A percentile compares a stretch with the other conserved stretches of the same genome.
phyloP scores from a whole-genome alignment of 2,329 filamentous ascomycete genomes.

The Trichoderma oligosporum region DNA sequence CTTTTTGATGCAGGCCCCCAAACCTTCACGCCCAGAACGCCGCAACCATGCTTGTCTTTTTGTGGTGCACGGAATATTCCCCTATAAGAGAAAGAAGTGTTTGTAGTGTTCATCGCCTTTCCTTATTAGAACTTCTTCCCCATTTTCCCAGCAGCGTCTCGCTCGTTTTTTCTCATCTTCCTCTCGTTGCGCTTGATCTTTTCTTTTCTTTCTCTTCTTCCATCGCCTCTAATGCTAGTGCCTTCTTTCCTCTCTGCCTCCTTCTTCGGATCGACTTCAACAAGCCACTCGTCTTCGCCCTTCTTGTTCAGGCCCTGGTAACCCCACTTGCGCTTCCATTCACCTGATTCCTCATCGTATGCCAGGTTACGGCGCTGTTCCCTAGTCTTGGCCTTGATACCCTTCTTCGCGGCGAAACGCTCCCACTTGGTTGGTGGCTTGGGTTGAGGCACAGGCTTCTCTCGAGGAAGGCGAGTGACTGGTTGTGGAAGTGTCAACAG shows the following conservation, averaged over 20 bases:
- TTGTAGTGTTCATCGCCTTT: neutral
- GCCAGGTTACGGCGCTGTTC: constrained; percentile 71
- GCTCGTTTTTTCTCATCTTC: constrained; percentile 64
- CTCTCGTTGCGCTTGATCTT: constrained; percentile 67
- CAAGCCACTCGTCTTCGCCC: constrained; percentile 79
- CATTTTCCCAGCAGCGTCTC: constrained; percentile 36
- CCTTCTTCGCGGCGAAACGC: constrained; percentile 93
- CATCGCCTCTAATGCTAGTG: constrained; percentile 58
- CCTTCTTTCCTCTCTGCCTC: constrained; percentile 61
- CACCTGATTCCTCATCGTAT: constrained; percentile 78
- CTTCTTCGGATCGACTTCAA: constrained; percentile 81
- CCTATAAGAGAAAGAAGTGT: neutral
- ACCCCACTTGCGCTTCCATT: constrained; percentile 94
- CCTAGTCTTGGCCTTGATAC: constrained; percentile 83
- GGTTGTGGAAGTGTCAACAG: constrained; percentile 72
- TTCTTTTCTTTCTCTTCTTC: constrained; percentile 63
- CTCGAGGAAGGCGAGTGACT: constrained; percentile 72
- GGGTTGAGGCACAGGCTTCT: constrained; percentile 81
- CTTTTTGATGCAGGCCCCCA: constrained; percentile 26
- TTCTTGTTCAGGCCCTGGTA: constrained; percentile 88
- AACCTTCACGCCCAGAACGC: constrained; percentile 33
- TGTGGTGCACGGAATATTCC: constrained; percentile 6
- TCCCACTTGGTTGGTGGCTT: constrained; percentile 93
- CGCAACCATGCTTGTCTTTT: constrained; percentile 25
- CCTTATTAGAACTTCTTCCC: constrained; percentile 25